Conservation (phyloP, 129 eudicot genomes). For the Flaveria linearis region DNA sequence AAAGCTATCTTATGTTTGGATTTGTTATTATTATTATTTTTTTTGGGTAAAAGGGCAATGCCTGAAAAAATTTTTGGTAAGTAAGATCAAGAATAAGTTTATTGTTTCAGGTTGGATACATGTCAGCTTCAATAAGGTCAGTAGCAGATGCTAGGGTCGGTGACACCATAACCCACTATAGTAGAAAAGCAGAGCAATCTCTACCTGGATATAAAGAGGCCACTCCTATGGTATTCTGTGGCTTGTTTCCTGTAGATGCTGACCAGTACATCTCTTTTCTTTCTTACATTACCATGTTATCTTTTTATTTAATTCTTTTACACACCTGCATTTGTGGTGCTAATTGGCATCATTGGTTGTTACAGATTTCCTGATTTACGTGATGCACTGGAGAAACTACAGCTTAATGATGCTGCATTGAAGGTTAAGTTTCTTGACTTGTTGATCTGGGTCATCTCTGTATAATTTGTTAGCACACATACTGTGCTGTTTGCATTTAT, state of each 20-base stretch:
- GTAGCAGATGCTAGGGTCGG: constrained; percentile 99
- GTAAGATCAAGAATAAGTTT: background rate
- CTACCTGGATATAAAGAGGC: constrained; percentile 95
- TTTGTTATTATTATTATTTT: background rate
- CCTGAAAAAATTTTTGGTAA: too few species aligned
- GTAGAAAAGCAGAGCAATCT: constrained; percentile 75
- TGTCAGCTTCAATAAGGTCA: constrained; percentile 92
- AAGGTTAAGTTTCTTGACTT: constrained; percentile 46
- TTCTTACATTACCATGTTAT: background rate
- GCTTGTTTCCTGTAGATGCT: constrained; percentile 93
- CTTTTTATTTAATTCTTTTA: background rate
- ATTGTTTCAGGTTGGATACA: constrained; percentile 79
- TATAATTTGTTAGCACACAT: background rate
- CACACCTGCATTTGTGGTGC: background rate
- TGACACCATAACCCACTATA: constrained; percentile 83
- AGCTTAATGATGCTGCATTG: constrained; percentile 95
- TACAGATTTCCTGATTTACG: constrained; percentile 84
- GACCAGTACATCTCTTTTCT: constrained; percentile 60
- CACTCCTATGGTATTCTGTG: constrained; percentile 99
- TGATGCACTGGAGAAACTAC: constrained; percentile 93
- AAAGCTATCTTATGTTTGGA: constrained; percentile 13
- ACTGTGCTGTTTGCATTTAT: background rate
- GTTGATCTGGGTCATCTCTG: constrained; percentile 15
- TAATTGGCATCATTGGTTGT: constrained; percentile 10
- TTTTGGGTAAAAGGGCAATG: too few species aligned